Evolutionary conservation across 2,329 filamentous ascomycete genomes (phyloP), one percentile per base, ranked within the genome.

Genomic region (Neofusicoccum kwambonambiense): DNA sequence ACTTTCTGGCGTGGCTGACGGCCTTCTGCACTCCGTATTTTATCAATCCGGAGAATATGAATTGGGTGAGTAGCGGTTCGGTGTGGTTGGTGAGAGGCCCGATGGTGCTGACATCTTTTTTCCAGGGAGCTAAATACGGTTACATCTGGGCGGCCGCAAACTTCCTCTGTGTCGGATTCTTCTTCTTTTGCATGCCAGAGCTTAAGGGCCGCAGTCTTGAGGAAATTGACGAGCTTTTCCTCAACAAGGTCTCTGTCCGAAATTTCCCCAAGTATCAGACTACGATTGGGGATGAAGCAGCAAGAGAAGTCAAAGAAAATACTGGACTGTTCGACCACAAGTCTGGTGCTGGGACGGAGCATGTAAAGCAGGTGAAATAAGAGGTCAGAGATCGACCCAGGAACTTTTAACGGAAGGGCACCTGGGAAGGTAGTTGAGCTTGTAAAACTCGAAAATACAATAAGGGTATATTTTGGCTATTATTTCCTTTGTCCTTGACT

Each of bases 121-220:
- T 4, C 5, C n/a, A 60, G 56, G 56, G 56, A 1, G 56, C 56
- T 8, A 60, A 60, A 22, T 60, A 60, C 34, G 56, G 56, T 12
- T 60, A 60, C 5, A 17, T 75, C 69, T 3, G 73, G 73, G 58
- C 58, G 6, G 44, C 45, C 3, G 19, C 47, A 2, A 50, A 50
- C 13, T 50, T 62, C 58, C 58, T 62, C 22, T 50, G 45, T 54
- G 70, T 83, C 12, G 72, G 82, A 1, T 79, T 89, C 56, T 70
- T 82, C 37, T 79, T 87, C 22, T 82, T 87, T 72, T 88, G 87
- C 75, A 84, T 89, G 69, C 86, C 85, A 0, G 85, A 85, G 68
- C 72, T 72, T 31, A 73, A 74, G 37, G 69, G 67, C n/a, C 60
- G 71, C 15, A 69, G 67, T 2, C 54, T 74, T 0, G 72, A 74